phyloP scores from a whole-genome alignment of 2,329 filamentous ascomycete genomes.

The Pseudogymnoascus sp. region DNA sequence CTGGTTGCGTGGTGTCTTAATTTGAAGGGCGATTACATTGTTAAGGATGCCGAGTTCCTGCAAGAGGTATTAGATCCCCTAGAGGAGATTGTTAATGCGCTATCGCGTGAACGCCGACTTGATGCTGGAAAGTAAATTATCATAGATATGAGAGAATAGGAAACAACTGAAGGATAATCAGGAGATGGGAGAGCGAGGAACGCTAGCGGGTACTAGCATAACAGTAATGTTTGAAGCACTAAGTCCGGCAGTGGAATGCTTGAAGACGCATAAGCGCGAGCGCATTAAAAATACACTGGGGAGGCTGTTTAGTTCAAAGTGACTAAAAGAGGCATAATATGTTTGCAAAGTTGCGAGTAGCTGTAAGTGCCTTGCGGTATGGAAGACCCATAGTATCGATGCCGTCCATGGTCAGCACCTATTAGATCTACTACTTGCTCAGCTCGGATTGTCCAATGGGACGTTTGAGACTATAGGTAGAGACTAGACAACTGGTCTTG shows the following conservation, averaged over 20 bases:
- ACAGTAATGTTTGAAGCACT: not conserved
- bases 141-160: not conserved
- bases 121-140: not conserved
- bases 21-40: not conserved
- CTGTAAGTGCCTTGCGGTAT: constrained; percentile 10
- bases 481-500: too few species aligned
- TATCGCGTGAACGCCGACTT: not conserved
- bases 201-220: not conserved
- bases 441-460: not conserved
- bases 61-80: constrained; percentile 2
- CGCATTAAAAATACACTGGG: not conserved
- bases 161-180: not conserved
- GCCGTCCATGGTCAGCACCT: constrained; percentile 12
- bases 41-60: not conserved
- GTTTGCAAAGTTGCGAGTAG: constrained; percentile 14
- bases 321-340: not conserved
- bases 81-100: not conserved
- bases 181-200: not conserved
- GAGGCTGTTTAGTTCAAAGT: not conserved
- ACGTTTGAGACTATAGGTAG: too few species aligned
- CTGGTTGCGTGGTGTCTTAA: constrained; percentile 7
- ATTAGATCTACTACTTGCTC: constrained; percentile 8
- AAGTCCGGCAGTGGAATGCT: not conserved
- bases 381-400: constrained; percentile 9
- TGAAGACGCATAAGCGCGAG: not conserved